phyloP scores from a whole-genome alignment of 306 rosid genomes.

The Phaseolus lunatus region DNA sequence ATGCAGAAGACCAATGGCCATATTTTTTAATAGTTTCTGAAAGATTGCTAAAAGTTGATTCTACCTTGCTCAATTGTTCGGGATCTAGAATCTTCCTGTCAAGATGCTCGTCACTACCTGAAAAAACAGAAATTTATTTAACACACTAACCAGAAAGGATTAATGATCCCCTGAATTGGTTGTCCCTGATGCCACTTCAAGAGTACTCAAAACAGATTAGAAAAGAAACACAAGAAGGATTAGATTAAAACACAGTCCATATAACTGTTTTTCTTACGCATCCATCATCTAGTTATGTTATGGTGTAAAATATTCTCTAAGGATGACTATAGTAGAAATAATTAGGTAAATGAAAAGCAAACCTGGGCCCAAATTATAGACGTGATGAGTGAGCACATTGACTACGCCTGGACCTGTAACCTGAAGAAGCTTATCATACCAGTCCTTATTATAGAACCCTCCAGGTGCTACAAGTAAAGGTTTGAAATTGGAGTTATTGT shows the following conservation, averaged over 20 bases:
- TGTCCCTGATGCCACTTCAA: neutral
- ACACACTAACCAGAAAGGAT: constrained; percentile 25
- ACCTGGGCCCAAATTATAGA: constrained; percentile 97
- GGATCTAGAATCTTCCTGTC: constrained; percentile 75
- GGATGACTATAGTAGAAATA: constrained; percentile 28
- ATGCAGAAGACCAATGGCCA: constrained; percentile 87
- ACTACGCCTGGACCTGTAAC: constrained; percentile 74
- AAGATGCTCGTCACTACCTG: constrained; percentile 75
- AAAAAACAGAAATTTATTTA: constrained; percentile 24
- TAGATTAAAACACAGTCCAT: neutral
- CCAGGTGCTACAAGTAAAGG: constrained; percentile 90
- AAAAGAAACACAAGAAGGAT: constrained; percentile 7
- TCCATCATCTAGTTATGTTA: constrained; percentile 19
- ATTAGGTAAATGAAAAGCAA: constrained; percentile 39
- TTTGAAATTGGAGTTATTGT: constrained; percentile 54
- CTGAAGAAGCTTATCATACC: constrained; percentile 80
- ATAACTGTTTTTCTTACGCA: constrained; percentile 27
- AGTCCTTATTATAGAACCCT: constrained; percentile 78
- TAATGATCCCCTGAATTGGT: constrained; percentile 10
- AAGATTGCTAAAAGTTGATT: constrained; percentile 57
- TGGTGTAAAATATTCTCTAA: constrained; percentile 10
- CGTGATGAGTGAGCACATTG: constrained; percentile 76
- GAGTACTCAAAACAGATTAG: neutral
- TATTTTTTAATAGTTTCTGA: constrained; percentile 59
- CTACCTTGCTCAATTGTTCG: constrained; percentile 57